Conservation (phyloP, 164 flowering plant species). For the Tetrastigma voinierianum region DNA sequence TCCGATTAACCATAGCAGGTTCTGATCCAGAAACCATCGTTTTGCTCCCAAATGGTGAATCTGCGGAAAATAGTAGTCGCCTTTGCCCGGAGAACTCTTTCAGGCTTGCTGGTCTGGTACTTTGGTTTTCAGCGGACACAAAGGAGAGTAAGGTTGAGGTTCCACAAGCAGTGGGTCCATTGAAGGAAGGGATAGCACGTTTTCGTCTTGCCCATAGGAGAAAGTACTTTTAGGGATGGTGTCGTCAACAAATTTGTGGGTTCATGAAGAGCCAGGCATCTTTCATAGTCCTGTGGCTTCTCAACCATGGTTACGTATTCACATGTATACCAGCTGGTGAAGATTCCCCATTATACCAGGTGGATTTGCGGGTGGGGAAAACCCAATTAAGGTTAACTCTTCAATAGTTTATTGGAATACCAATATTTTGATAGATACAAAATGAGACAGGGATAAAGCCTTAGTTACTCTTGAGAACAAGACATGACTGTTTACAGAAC, state of each 20-base stretch:
- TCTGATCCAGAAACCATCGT: not conserved
- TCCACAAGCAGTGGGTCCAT: not conserved
- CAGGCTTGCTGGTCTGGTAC: constrained; percentile 11
- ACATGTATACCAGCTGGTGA: constrained; percentile 23
- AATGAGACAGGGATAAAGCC: constrained; percentile 28
- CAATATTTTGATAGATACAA: constrained; percentile 16
- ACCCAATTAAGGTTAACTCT: constrained; percentile 8
- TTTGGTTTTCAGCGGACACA: not conserved
- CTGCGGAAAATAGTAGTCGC: constrained; percentile 15
- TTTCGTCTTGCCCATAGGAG: not conserved
- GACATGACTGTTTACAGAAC: constrained; percentile 24
- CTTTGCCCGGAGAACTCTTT: constrained; percentile 13
- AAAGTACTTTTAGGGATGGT: constrained; percentile 5
- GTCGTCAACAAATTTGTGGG: not conserved
- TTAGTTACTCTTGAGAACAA: constrained; percentile 15
- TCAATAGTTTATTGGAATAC: constrained; percentile 14
- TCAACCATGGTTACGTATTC: not conserved
- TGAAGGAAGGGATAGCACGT: constrained; percentile 9
- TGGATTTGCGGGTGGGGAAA: constrained; percentile 37
- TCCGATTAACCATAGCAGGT: not conserved
- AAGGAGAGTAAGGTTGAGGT: not conserved
- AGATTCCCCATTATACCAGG: constrained; percentile 19
- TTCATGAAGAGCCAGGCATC: not conserved
- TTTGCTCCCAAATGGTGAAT: constrained; percentile 14
- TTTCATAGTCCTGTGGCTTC: too few species aligned